phyloP scores from a whole-genome alignment of 2,329 filamentous ascomycete genomes.

The Penicillium aurantiogriseum region DNA sequence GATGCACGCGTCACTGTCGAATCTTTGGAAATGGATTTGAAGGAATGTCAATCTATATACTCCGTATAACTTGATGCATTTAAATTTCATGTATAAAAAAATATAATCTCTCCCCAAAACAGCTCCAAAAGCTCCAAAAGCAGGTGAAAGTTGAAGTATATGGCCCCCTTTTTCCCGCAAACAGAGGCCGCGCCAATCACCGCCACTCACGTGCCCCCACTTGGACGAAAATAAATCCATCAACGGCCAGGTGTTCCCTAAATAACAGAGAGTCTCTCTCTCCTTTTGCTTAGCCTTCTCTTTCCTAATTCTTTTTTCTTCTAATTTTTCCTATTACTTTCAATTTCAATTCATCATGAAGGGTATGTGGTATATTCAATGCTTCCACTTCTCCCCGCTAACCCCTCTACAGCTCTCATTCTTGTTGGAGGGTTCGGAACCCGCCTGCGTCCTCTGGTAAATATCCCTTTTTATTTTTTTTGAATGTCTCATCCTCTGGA shows the following conservation, averaged over 20 bases:
- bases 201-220: conserved; percentile 27
- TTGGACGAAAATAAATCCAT: conserved; percentile 28
- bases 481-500: background rate
- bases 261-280: conserved; percentile 18
- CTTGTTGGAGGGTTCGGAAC: conserved; percentile 99
- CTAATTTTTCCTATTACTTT: conserved; percentile 4
- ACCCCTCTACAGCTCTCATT: conserved; percentile 71
- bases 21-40: background rate
- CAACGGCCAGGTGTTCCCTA: conserved; percentile 34
- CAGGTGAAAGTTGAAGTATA: background rate
- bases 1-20: background rate
- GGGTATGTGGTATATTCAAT: conserved; percentile 34
- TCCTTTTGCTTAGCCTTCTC: conserved; percentile 16
- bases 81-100: background rate
- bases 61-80: background rate
- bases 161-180: conserved; percentile 28
- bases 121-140: background rate
- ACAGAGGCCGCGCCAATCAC: conserved; percentile 26
- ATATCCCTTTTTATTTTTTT: conserved; percentile 33
- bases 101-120: background rate
- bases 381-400: conserved; percentile 8
- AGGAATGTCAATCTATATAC: background rate
- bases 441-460: conserved; percentile 90
- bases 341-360: conserved; percentile 40
- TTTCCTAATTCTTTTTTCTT: conserved; percentile 1